Base-by-base conservation (phyloP, 768 basidiomycete species). In the Dendrothele bispora region DNA sequence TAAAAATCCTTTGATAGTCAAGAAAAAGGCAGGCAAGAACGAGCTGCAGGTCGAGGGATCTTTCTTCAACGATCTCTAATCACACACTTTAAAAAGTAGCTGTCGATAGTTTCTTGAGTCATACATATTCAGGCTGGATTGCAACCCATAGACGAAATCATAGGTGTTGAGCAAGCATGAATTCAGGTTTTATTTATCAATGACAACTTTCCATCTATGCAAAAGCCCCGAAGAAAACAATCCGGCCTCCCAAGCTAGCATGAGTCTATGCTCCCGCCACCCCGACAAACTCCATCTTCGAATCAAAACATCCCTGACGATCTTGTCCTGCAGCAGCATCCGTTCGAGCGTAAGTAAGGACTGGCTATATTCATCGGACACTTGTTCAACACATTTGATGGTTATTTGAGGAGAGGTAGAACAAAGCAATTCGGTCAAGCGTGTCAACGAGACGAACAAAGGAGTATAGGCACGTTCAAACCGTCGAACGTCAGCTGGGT, bases 51-150 rank as follows among this genome's bases (percentile, higher is more conserved):
- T 74, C 4, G 79, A 84, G 25, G 71, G 71, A 8, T 71, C 78
- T 17, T 91, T 90, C 65, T 91, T 90, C 57, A 76, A 79, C 37
- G 84, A 75, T 37, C 65, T 91, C 50, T 88, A 38, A 47, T 25
- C 12, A n/a, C n/a, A n/a, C n/a, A n/a, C n/a, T n/a, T n/a, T n/a
- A n/a, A n/a, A n/a, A n/a, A n/a, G n/a, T n/a, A n/a, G n/a, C n/a
- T n/a, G n/a, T n/a, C n/a, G n/a, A n/a, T n/a, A n/a, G n/a, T n/a
- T n/a, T n/a, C n/a, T n/a, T n/a, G n/a, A n/a, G n/a, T n/a, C n/a
- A n/a, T n/a, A n/a, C n/a, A n/a, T n/a, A n/a, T n/a, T n/a, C n/a
- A n/a, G n/a, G n/a, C n/a, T n/a, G n/a, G n/a, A n/a, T n/a, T n/a
- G n/a, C n/a, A n/a, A n/a, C n/a, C n/a, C n/a, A n/a, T n/a, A n/a